Base-by-base conservation (phyloP, 176 grass and related monocot species). In the Areca catechu region DNA sequence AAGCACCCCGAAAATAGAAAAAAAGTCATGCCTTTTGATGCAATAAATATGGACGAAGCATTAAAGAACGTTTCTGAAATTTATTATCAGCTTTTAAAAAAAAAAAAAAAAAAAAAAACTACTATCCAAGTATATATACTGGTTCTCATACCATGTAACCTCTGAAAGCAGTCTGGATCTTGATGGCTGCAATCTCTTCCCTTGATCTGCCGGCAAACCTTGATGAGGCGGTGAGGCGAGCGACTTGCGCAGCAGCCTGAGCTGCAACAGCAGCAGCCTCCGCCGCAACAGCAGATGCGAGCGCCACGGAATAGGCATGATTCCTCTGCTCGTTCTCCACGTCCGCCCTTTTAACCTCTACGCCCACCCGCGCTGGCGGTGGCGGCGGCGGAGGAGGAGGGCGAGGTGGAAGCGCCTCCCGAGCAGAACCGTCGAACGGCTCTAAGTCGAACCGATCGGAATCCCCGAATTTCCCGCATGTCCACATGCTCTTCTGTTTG, bases 161-260 rank as follows among this genome's bases (percentile, higher is more conserved):
- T 72, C 93, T 80, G 70, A 91, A 92, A 51, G 62, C 73, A 12
- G 93, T 89, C 76, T 98, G 93, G 57, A 98, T 98, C 76, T 69
- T 98, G 73, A 80, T 66, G 30, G 88, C 78, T 4, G 93, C 84
- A 15, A 92, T 28, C 48, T 92, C 81, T 72, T 98, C 93, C 34
- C 49, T 83, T 5, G 87, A 85, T 34, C 52, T 77, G 57, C 22
- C 62, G 27, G 48, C 51, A 4, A 53, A 16, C 58, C 74, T 85
- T 9, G 68, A 60, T 58, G 79, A 51, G 1, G 68, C 18, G 63
- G 67, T 73, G 50, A 67, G 63, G 24, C 63, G 50, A 17, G 53
- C 63, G 53, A 67, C 24, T 50, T 67, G 50, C 15, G 63, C 65
- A 0, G 65, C 65, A 67, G 65, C 65, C 18, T 67, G 51, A 37